Percentiles rank a stretch among this genome's conserved stretches.
Evolutionary conservation across 116 monocot genomes (phyloP).

Genomic region (Dioscorea cayenensis): DNA sequence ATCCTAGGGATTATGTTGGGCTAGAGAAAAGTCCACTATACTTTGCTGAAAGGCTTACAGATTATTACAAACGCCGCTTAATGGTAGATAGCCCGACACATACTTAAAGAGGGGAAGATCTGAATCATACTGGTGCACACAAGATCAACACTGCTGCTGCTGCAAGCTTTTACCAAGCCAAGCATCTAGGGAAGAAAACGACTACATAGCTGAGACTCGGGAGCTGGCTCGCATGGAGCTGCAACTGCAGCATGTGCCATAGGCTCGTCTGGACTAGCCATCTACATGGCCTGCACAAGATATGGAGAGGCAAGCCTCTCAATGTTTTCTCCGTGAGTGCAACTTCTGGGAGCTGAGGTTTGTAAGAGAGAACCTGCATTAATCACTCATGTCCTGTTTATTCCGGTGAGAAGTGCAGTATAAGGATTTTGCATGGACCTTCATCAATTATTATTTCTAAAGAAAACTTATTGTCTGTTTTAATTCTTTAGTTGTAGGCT

Average conservation of each 20-base stretch:
- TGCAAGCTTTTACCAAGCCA: constrained; percentile 90
- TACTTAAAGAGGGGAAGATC: constrained; percentile 93
- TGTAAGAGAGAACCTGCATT: constrained; percentile 6
- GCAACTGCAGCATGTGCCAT: constrained; percentile 95
- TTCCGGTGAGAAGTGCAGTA: too few species aligned
- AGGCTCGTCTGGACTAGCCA: constrained; percentile 71
- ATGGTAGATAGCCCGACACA: constrained; percentile 75
- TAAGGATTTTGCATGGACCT: too few species aligned
- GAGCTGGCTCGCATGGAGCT: constrained; percentile 96
- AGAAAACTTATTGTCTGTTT: too few species aligned
- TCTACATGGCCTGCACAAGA: constrained; percentile 97
- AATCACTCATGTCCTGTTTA: too few species aligned
- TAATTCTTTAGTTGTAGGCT: too few species aligned
- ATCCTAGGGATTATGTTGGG: constrained; percentile 85
- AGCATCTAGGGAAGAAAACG: constrained; percentile 82
- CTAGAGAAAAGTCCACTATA: constrained; percentile 86
- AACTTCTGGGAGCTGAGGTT: constrained; percentile 94
- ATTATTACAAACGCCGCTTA: constrained; percentile 57
- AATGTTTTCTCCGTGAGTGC: constrained; percentile 94
- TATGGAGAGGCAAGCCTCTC: constrained; percentile 89
- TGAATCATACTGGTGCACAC: constrained; percentile 94
- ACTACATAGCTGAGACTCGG: constrained; percentile 96
- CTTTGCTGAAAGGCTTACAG: constrained; percentile 80
- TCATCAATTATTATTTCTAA: too few species aligned
- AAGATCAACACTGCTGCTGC: constrained; percentile 96